Conservation (phyloP, 371 early-diverging fungal species). For the Apophysomyces elegans region DNA sequence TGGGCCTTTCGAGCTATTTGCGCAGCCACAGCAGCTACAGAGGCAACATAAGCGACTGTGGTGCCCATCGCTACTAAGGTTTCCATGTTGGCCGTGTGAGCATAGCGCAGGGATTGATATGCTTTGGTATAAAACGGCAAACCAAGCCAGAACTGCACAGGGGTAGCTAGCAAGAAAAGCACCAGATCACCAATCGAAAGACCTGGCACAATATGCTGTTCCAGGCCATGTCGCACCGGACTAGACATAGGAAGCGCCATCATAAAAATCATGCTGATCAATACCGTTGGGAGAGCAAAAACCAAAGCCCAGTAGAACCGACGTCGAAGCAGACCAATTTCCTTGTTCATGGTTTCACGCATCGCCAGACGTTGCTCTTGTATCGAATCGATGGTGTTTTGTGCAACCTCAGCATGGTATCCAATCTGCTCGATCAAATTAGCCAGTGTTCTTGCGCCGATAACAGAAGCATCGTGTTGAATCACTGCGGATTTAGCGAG, state of each 20-base stretch:
- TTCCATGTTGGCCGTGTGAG: constrained; percentile 74
- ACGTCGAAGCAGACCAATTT: constrained; percentile 40
- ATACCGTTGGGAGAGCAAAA: constrained; percentile 65
- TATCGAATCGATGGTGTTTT: constrained; percentile 38
- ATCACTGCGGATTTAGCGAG: constrained; percentile 66
- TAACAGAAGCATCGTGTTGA: constrained; percentile 55
- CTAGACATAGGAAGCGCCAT: constrained; percentile 57
- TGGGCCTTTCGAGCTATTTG: constrained; percentile 46
- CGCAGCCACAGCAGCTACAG: constrained; percentile 58
- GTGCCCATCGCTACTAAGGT: constrained; percentile 71
- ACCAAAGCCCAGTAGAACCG: constrained; percentile 59
- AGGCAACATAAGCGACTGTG: constrained; percentile 65
- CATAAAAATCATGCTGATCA: constrained; percentile 65
- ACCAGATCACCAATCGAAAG: constrained; percentile 53
- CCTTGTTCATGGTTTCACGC: constrained; percentile 53
- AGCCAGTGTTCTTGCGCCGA: constrained; percentile 56
- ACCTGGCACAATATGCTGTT: constrained; percentile 43
- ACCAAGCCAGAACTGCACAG: constrained; percentile 63
- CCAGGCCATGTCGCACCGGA: constrained; percentile 41
- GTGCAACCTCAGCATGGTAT: constrained; percentile 56
- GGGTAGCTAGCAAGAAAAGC: constrained; percentile 58
- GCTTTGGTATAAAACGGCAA: constrained; percentile 59
- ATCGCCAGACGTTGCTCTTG: constrained; percentile 45
- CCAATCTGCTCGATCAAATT: constrained; percentile 65
- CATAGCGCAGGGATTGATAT: constrained; percentile 56